These are phyloP conservation scores for Solanum dulcamara DNA, from an alignment of 257 asterid species.

Conservation along the genomic window DNA sequence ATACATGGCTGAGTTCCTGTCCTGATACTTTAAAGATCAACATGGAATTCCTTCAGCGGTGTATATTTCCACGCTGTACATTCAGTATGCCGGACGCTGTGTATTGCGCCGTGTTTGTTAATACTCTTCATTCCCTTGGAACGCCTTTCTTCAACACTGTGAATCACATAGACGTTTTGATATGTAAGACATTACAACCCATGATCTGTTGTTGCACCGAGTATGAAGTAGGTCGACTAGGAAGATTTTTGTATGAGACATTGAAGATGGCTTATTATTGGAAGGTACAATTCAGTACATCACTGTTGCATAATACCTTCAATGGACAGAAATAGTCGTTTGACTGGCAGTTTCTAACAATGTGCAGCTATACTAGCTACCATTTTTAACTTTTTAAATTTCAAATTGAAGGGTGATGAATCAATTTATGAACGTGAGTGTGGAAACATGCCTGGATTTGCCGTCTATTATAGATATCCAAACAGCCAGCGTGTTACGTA, in stretches of 20 bases:
- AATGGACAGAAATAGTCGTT: background rate
- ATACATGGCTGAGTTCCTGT: slow-evolving; percentile 97
- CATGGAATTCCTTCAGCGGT: slow-evolving; percentile 98
- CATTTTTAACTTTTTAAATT: background rate
- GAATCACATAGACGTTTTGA: slow-evolving; percentile 92
- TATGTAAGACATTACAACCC: slow-evolving; percentile 97
- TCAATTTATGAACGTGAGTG: slow-evolving; percentile 92
- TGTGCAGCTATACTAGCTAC: background rate
- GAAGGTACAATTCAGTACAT: slow-evolving; percentile 48
- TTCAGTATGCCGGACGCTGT: slow-evolving; percentile 99
- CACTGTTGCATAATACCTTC: background rate
- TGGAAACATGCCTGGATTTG: slow-evolving; percentile 99
- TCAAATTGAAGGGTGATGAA: slow-evolving; percentile 53
- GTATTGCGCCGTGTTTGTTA: slow-evolving; percentile 86
- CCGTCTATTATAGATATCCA: slow-evolving; percentile 93
- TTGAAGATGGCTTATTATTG: slow-evolving; percentile 89
- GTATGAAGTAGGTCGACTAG: slow-evolving; percentile 97
- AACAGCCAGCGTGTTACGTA: slow-evolving; percentile 96
- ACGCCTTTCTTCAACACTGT: slow-evolving; percentile 98
- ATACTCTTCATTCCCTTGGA: slow-evolving; percentile 96
- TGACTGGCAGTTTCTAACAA: background rate
- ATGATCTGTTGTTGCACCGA: slow-evolving; percentile 99
- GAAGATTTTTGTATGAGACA: slow-evolving; percentile 87
- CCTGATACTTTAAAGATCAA: slow-evolving; percentile 95
- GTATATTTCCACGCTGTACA: slow-evolving; percentile 96